Conservation (phyloP, 1,139 yeast species). For the Komagataea norvegica region DNA sequence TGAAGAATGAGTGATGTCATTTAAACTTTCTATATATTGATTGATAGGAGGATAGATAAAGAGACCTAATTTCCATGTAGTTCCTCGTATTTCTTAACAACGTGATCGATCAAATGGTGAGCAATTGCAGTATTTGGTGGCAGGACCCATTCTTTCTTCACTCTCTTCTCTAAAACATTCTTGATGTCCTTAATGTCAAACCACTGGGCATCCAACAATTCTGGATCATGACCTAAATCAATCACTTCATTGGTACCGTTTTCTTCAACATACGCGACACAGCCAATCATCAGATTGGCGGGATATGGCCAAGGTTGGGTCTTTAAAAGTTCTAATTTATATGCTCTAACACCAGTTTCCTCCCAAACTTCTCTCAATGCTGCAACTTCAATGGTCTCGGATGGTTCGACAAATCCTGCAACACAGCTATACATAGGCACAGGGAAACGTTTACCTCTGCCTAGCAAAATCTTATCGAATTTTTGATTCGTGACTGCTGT, state of each 20-base stretch:
- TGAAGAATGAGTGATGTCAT: too few species aligned
- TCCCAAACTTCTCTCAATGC: conserved; percentile 91
- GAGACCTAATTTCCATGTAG: too few species aligned
- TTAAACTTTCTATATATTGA: too few species aligned
- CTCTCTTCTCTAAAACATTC: conserved; percentile 34
- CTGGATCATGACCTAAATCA: conserved; percentile 77
- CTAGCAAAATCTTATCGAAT: conserved; percentile 62
- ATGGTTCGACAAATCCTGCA: conserved; percentile 95
- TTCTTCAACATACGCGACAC: conserved; percentile 69
- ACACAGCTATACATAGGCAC: conserved; percentile 68
- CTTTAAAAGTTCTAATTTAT: conserved; percentile 53
- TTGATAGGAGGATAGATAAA: too few species aligned
- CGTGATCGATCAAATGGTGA: conserved; percentile 35
- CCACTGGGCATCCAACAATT: conserved; percentile 83
- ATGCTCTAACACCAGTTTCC: conserved; percentile 80
- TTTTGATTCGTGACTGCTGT: conserved; percentile 67
- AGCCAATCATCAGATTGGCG: conserved; percentile 88
- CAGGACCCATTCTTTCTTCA: conserved; percentile 31
- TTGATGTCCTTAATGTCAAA: conserved; percentile 53
- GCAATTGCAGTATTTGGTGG: conserved; percentile 52
- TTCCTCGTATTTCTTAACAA: conserved; percentile 26
- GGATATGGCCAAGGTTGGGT: conserved; percentile 98
- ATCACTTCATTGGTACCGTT: conserved; percentile 57
- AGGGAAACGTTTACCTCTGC: conserved; percentile 57
- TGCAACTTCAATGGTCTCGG: conserved; percentile 86